Conservation (phyloP, 2,329 filamentous ascomycete species). For the Fusarium sp. region DNA sequence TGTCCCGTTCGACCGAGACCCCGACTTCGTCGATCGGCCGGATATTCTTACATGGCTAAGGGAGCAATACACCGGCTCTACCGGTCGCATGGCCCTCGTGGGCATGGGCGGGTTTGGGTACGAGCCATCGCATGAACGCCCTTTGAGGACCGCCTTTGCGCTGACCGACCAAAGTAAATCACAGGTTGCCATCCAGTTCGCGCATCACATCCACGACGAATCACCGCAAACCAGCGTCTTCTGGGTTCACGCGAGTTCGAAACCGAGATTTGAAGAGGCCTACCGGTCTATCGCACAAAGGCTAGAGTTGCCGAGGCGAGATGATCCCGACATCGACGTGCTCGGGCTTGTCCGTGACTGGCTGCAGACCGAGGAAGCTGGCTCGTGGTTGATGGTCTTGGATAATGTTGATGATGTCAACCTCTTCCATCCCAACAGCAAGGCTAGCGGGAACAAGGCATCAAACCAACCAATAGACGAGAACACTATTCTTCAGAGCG, state of each 20-base stretch:
- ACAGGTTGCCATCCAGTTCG: constrained; percentile 51
- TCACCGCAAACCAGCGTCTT: constrained; percentile 50
- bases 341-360: constrained; percentile 48
- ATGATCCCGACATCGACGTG: constrained; percentile 48
- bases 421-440: constrained; percentile 7
- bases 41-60: constrained; percentile 42
- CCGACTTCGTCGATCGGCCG: constrained; percentile 46
- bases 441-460: neutral
- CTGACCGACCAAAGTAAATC: constrained; percentile 35
- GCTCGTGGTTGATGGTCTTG: constrained; percentile 38
- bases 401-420: constrained; percentile 36
- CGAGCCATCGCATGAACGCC: neutral
- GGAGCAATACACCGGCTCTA: constrained; percentile 28
- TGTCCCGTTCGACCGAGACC: constrained; percentile 47
- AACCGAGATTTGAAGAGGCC: constrained; percentile 49
- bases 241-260: constrained; percentile 53
- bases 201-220: constrained; percentile 43
- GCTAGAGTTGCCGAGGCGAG: constrained; percentile 46
- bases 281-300: constrained; percentile 50
- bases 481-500: neutral
- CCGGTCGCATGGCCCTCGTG: constrained; percentile 44
- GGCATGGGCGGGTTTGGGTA: constrained; percentile 52
- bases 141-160: neutral
- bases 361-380: constrained; percentile 39
- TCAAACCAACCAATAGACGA: neutral